Conservation (phyloP, 1,139 yeast species). For the Candida sojae region DNA sequence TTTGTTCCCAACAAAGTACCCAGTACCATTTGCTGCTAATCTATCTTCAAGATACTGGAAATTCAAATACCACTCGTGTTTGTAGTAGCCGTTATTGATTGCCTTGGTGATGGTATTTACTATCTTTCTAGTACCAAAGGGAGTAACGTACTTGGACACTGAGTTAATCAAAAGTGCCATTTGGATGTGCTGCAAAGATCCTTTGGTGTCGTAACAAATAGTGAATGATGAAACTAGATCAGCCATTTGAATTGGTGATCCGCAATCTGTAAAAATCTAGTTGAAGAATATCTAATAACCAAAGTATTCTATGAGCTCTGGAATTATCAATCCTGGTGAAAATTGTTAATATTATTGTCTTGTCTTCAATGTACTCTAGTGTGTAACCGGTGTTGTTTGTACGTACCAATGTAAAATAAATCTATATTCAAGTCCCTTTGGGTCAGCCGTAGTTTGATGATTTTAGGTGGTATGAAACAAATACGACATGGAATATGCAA, state of each 20-base stretch:
- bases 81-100: slow-evolving; percentile 45
- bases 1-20: slow-evolving; percentile 55
- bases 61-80: slow-evolving; percentile 42
- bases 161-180: slow-evolving; percentile 45
- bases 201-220: slow-evolving; percentile 51
- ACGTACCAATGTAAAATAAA: slow-evolving; percentile 35
- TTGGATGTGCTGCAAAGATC: slow-evolving; percentile 50
- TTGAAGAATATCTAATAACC: slow-evolving; percentile 56
- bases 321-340: slow-evolving; percentile 48
- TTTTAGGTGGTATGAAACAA: too few relatives aligned
- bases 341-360: too few relatives aligned
- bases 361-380: background rate
- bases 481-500: too few relatives aligned
- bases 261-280: slow-evolving; percentile 50
- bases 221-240: slow-evolving; percentile 50
- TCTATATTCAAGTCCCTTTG: slow-evolving; percentile 18
- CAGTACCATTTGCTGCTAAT: slow-evolving; percentile 40
- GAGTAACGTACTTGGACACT: slow-evolving; percentile 42
- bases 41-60: slow-evolving; percentile 44
- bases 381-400: background rate
- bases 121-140: slow-evolving; percentile 46
- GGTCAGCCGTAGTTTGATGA: background rate
- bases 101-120: slow-evolving; percentile 42
- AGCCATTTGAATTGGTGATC: slow-evolving; percentile 33
- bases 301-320: slow-evolving; percentile 53